These are phyloP conservation scores for Boletus vinaceobasis DNA, from an alignment of 768 basidiomycete species.

Conservation along the genomic window DNA sequence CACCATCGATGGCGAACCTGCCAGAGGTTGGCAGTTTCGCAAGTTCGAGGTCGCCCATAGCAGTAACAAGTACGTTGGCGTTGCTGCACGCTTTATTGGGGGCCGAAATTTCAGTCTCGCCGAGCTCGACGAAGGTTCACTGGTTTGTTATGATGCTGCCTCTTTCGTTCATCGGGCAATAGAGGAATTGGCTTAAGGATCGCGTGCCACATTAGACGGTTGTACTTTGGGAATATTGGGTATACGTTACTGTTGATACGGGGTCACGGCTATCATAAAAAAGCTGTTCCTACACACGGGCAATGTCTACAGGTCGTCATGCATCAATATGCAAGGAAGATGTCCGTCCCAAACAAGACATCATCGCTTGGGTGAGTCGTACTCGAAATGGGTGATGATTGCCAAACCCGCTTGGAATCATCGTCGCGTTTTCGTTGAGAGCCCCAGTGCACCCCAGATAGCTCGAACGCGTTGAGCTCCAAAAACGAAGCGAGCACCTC, in stretches of 20 bases:
- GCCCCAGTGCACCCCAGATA: slow-evolving; percentile 74
- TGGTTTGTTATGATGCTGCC: slow-evolving; percentile 45
- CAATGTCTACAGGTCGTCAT: slow-evolving; percentile 17
- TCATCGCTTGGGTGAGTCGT: slow-evolving; percentile 30
- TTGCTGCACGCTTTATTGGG: slow-evolving; percentile 61
- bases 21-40: slow-evolving; percentile 65
- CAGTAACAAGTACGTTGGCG: slow-evolving; percentile 58
- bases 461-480: slow-evolving; percentile 64
- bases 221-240: slow-evolving; percentile 15
- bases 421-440: slow-evolving; percentile 46
- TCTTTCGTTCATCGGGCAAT: slow-evolving; percentile 48
- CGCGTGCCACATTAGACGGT: slow-evolving; percentile 11
- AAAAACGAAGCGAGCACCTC: slow-evolving; percentile 54
- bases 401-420: slow-evolving; percentile 49
- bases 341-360: slow-evolving; percentile 28
- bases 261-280: not conserved
- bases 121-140: slow-evolving; percentile 37
- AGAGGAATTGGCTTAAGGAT: slow-evolving; percentile 34
- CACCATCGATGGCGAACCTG: slow-evolving; percentile 54
- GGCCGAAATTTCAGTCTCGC: slow-evolving; percentile 33
- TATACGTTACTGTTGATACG: slow-evolving; percentile 7
- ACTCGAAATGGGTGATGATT: slow-evolving; percentile 44
- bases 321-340: slow-evolving; percentile 31
- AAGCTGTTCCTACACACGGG: not conserved
- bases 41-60: slow-evolving; percentile 53